Evolutionary conservation across 129 eudicot species (phyloP), one percentile per base, ranked within the genome.

Genomic region (Tanacetum coccineum): DNA sequence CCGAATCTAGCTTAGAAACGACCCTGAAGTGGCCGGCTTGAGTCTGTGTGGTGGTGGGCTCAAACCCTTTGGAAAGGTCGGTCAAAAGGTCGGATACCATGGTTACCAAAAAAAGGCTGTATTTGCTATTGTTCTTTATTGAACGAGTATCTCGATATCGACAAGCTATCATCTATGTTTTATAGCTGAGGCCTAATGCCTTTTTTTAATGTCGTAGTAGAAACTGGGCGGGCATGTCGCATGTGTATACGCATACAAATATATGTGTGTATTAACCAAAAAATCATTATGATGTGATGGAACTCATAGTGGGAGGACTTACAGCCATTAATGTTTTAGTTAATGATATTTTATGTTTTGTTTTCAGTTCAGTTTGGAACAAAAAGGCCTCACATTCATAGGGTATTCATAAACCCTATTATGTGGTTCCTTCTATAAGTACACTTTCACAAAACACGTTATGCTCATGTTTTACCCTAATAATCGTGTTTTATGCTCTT

Each of bases 341-440:
- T 62, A 13, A 46, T 3, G 54, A 45, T 64, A 64, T 13, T 21
- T 19, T 68, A 11, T 82, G 83, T 84, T n/a, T n/a, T n/a, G n/a
- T n/a, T n/a, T n/a, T n/a, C n/a, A n/a, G n/a, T n/a, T n/a, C n/a
- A n/a, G n/a, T n/a, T n/a, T n/a, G n/a, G n/a, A n/a, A n/a, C n/a
- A n/a, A n/a, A n/a, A n/a, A n/a, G n/a, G n/a, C n/a, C n/a, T n/a
- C n/a, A n/a, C n/a, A n/a, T n/a, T n/a, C n/a, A n/a, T n/a, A n/a
- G n/a, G n/a, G n/a, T n/a, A n/a, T n/a, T n/a, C n/a, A n/a, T n/a
- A n/a, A n/a, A n/a, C n/a, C n/a, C n/a, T n/a, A n/a, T n/a, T n/a
- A n/a, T n/a, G n/a, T n/a, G 72, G 98, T 93, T 79, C 96, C 98
- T 59, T 88, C 98, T 55, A 84, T 93, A 78, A 96, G 98, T 93